Evolutionary conservation across 768 basidiomycete species (phyloP).

Genomic region (Leccinum arenicola): DNA sequence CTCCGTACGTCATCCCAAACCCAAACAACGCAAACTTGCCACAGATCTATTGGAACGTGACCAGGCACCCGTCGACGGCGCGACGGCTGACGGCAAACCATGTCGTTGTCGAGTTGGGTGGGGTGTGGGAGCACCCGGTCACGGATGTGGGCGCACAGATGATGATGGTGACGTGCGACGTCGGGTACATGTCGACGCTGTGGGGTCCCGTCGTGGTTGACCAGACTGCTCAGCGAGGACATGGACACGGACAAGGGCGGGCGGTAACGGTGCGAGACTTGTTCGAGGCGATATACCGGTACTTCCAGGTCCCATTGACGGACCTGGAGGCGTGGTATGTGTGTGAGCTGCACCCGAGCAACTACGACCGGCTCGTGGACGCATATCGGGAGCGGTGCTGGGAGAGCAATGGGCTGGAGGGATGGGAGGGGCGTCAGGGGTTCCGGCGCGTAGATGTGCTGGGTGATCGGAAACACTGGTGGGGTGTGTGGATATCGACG

Average conservation of each 20-base stretch:
- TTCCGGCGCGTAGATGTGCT: slow-evolving; percentile 49
- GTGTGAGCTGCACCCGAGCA: slow-evolving; percentile 13
- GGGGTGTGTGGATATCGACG: slow-evolving; percentile 36
- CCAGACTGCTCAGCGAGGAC: slow-evolving; percentile 9
- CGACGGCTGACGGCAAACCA: slow-evolving; percentile 31
- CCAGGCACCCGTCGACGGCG: slow-evolving; percentile 31
- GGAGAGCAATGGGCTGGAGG: slow-evolving; percentile 38
- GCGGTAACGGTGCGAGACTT: slow-evolving; percentile 43
- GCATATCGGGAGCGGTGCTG: slow-evolving; percentile 36
- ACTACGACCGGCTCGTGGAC: slow-evolving; percentile 9
- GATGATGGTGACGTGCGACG: slow-evolving; percentile 26
- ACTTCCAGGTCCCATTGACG: slow-evolving; percentile 45
- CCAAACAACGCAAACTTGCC: slow-evolving; percentile 29
- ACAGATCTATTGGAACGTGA: slow-evolving; percentile 36
- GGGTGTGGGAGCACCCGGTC: slow-evolving; percentile 15
- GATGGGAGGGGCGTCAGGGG: slow-evolving; percentile 29
- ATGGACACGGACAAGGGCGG: slow-evolving; percentile 3
- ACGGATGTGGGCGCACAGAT: slow-evolving; percentile 21
- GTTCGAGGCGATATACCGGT: slow-evolving; percentile 47
- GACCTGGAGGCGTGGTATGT: slow-evolving; percentile 26
- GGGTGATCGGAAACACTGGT: slow-evolving; percentile 44
- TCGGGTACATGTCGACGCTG: slow-evolving; percentile 23
- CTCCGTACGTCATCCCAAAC: slow-evolving; percentile 31
- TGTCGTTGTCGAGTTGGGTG: slow-evolving; percentile 19
- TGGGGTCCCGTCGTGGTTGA: slow-evolving; percentile 53